phyloP scores from a whole-genome alignment of 495 filamentous ascomycete genomes.

The Hypoxylon cercidicola region DNA sequence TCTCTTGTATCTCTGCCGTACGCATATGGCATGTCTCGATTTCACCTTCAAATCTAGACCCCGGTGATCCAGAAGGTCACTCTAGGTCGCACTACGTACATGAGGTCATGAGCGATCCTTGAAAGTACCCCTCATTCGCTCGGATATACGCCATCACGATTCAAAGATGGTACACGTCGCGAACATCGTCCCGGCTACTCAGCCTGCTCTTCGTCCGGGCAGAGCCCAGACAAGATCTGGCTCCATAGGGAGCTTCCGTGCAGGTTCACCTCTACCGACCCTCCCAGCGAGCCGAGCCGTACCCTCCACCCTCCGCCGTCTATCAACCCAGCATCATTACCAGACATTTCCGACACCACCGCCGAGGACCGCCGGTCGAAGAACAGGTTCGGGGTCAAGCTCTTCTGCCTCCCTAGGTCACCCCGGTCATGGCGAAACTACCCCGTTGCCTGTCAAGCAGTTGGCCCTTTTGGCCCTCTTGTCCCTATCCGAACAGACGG shows the following conservation, averaged over 20 bases:
- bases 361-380: conserved; percentile 70
- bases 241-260: conserved; percentile 59
- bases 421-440: conserved; percentile 51
- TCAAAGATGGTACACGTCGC: conserved; percentile 51
- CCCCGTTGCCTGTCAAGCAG: conserved; percentile 84
- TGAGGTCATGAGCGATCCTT: conserved; percentile 19
- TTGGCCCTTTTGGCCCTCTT: conserved; percentile 87
- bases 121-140: conserved; percentile 18
- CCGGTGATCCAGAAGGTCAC: conserved; percentile 12
- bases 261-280: conserved; percentile 56
- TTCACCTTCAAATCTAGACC: background rate
- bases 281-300: conserved; percentile 36
- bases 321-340: conserved; percentile 74
- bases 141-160: conserved; percentile 30
- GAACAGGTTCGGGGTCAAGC: conserved; percentile 41
- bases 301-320: conserved; percentile 55
- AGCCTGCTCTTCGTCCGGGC: conserved; percentile 35
- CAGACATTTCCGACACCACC: conserved; percentile 95
- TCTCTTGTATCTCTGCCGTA: background rate
- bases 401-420: conserved; percentile 44
- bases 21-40: conserved; percentile 15
- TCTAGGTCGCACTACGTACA: background rate
- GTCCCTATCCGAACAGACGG: conserved; percentile 92
- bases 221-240: conserved; percentile 35
- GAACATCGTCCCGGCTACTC: conserved; percentile 39